Evolutionary conservation across 2,329 filamentous ascomycete species (phyloP), one percentile per base, ranked within the genome.

Genomic region (Colletotrichum tamarilloi): DNA sequence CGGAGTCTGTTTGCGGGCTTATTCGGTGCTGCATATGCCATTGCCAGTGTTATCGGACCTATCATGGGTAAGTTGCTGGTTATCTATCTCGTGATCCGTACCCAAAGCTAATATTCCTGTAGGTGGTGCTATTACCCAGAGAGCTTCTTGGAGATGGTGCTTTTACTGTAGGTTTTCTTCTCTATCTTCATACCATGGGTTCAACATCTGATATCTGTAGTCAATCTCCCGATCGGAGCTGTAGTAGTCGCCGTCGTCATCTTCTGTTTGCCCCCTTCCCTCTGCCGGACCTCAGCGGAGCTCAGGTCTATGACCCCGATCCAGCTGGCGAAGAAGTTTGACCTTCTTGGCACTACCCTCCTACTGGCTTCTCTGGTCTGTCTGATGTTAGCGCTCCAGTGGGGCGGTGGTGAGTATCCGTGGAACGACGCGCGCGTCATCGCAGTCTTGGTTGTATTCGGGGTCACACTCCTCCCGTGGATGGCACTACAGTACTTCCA

Each of bases 331-430:
- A 49, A 22, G 35, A 46, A 67, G 11, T 66, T 76, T 35, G 88
- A 77, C 30, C 64, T 57, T 5, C 32, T 74, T 5, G 76, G 76
- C 1, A 75, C 67, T 2, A 16, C 59, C 5, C 4, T 73, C 19
- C 55, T 77, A 22, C 68, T 75, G 8, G 53, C 75, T 19, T 42
- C 57, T 58, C n/a, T 75, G 11, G 77, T 85, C 57, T 86, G 82
- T 70, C 80, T 86, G 11, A 74, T 86, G 1, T 76, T 87, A 16
- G 84, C 84, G 12, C 77, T 87, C 14, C 83, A 86, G 67, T 86
- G 83, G 84, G 82, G 82, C 55, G 82, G 81, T 19, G 75, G 70
- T 22, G 77, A 76, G n/a, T 79, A 82, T 57, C n/a, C 77, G 1
- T 77, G 76, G 82, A 74, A 69, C 8, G 72, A 75, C 22, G 76